Conservation (phyloP, 345 rosid species). For the Lumnitzera littorea region DNA sequence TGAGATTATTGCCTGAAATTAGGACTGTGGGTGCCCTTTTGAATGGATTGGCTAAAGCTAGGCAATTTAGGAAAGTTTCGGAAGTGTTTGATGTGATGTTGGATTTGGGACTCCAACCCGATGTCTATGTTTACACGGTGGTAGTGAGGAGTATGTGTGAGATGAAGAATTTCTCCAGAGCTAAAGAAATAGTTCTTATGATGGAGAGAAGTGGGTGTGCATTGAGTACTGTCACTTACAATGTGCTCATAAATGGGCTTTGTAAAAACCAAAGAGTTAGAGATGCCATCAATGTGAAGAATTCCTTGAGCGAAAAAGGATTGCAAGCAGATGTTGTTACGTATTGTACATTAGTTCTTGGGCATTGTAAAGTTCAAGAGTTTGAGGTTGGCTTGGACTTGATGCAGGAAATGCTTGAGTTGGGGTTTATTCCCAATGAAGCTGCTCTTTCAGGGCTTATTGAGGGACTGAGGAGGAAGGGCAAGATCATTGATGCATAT, state of each 20-base stretch:
- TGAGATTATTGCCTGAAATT: constrained; percentile 43
- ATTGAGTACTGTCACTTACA: constrained; percentile 54
- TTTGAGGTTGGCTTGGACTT: constrained; percentile 42
- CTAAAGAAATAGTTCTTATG: constrained; percentile 43
- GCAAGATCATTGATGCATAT: constrained; percentile 45
- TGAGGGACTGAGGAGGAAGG: constrained; percentile 69
- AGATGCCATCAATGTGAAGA: constrained; percentile 69
- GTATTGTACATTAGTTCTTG: constrained; percentile 61
- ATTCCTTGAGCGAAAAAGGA: constrained; percentile 30
- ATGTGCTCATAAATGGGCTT: constrained; percentile 75
- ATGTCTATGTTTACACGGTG: constrained; percentile 49
- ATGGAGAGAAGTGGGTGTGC: constrained; percentile 49
- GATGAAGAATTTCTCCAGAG: constrained; percentile 54
- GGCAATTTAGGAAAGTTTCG: constrained; percentile 47
- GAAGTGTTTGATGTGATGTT: constrained; percentile 54
- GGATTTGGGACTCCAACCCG: constrained; percentile 37
- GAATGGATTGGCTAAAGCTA: constrained; percentile 48
- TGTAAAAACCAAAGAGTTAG: constrained; percentile 57
- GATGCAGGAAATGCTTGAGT: constrained; percentile 61
- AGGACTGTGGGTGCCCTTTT: constrained; percentile 66
- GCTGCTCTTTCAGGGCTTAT: constrained; percentile 58
- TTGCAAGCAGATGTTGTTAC: constrained; percentile 59
- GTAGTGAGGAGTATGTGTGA: constrained; percentile 70
- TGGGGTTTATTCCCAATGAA: constrained; percentile 56
- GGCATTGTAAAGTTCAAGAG: constrained; percentile 60